A percentile compares a stretch with the other conserved stretches of the same genome.
These are phyloP conservation scores for Ceratocystis eucalypticola DNA, from an alignment of 2,329 filamentous ascomycete species.

Conservation along the genomic window DNA sequence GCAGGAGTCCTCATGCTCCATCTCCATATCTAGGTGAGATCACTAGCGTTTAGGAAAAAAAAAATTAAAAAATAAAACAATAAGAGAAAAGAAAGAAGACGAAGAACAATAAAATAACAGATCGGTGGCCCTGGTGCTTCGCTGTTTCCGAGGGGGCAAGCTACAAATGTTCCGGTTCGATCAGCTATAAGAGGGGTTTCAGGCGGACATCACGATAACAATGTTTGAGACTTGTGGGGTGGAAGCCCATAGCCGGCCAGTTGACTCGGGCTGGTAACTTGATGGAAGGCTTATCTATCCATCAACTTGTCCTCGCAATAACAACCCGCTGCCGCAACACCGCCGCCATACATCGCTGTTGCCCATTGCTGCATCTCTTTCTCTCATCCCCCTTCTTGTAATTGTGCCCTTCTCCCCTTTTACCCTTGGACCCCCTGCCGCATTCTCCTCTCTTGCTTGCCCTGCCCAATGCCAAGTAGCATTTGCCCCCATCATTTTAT, in stretches of 20 bases:
- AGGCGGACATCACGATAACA: slow-evolving; percentile 10
- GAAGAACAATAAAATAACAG: too few relatives aligned
- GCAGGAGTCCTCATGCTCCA: too few relatives aligned
- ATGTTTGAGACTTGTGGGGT: not conserved
- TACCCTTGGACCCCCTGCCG: not conserved
- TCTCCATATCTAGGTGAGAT: not conserved
- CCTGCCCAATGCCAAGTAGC: not conserved
- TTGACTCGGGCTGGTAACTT: too few relatives aligned
- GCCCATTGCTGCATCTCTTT: not conserved
- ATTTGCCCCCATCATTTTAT: too few relatives aligned
- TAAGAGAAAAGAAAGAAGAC: too few relatives aligned
- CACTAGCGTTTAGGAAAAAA: not conserved
- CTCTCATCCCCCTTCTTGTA: not conserved
- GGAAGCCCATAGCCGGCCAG: not conserved
- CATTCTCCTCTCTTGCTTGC: not conserved
- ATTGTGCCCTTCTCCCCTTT: not conserved
- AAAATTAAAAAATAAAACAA: too few relatives aligned
- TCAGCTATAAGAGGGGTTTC: slow-evolving; percentile 15
- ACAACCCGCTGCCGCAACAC: too few relatives aligned
- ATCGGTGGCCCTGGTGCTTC: not conserved
- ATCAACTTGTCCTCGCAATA: too few relatives aligned
- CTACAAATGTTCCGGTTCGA: slow-evolving; percentile 5
- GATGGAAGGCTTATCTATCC: too few relatives aligned
- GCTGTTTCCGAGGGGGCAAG: not conserved
- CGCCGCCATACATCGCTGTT: too few relatives aligned